Evolutionary conservation across 2,329 filamentous ascomycete species (phyloP).

Genomic region (Ceratocystis eucalypticola): DNA sequence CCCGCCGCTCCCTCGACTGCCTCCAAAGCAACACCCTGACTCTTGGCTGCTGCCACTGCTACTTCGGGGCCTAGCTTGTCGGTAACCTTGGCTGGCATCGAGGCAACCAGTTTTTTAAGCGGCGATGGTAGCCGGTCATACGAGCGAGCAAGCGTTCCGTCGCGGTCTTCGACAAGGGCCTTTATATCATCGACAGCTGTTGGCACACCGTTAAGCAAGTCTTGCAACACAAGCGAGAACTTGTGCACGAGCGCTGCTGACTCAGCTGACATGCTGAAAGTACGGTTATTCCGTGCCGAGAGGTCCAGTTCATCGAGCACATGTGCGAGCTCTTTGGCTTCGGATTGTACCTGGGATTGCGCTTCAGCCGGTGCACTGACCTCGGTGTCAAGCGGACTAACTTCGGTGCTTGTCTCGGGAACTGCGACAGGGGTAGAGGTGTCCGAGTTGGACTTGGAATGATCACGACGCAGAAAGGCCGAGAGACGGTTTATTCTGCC

Average conservation of each 20-base stretch:
- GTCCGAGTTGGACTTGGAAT: conserved; percentile 28
- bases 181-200: conserved; percentile 87
- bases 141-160: conserved; percentile 44
- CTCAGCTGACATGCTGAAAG: conserved; percentile 71
- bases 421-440: not conserved
- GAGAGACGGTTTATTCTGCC: conserved; percentile 25
- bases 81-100: conserved; percentile 70
- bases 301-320: conserved; percentile 78
- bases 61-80: conserved; percentile 66
- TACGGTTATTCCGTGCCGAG: conserved; percentile 69
- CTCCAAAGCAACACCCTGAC: conserved; percentile 47
- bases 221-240: conserved; percentile 84
- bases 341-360: conserved; percentile 32
- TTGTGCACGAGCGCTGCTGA: conserved; percentile 66
- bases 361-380: conserved; percentile 29
- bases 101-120: conserved; percentile 74
- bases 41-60: conserved; percentile 63
- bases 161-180: conserved; percentile 44
- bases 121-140: conserved; percentile 60
- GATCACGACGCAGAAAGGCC: conserved; percentile 28
- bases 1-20: conserved; percentile 29
- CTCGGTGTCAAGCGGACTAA: conserved; percentile 15
- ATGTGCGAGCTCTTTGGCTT: conserved; percentile 58
- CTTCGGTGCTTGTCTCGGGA: conserved; percentile 19
- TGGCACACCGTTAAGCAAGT: conserved; percentile 81